A percentile compares a stretch with the other conserved stretches of the same genome.
phyloP scores from a whole-genome alignment of 257 asterid genomes.

The Plectranthus barbatus region DNA sequence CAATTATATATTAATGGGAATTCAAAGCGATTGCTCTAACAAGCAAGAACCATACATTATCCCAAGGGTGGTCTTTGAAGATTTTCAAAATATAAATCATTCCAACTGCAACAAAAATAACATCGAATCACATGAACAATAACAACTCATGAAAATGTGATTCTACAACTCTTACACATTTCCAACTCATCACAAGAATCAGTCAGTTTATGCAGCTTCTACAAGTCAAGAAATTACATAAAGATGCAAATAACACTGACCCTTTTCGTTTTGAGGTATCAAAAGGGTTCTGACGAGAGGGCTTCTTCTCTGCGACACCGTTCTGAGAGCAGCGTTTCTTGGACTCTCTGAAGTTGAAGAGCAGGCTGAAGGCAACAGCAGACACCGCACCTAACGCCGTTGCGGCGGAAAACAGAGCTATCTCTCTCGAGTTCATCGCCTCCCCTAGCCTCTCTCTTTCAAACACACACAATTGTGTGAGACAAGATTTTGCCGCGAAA shows the following conservation, averaged over 20 bases:
- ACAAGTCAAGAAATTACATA: neutral
- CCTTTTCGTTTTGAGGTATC: slow-evolving; percentile 73
- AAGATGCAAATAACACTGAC: slow-evolving; percentile 23
- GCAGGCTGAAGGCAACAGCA: slow-evolving; percentile 32
- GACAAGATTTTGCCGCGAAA: slow-evolving; percentile 22
- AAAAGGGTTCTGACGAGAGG: slow-evolving; percentile 45
- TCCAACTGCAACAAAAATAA: neutral
- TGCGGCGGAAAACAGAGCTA: slow-evolving; percentile 50
- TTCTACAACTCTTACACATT: neutral
- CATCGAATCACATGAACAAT: neutral
- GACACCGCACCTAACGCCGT: slow-evolving; percentile 56
- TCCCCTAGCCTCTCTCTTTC: neutral
- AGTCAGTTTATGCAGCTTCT: neutral
- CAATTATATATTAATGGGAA: neutral
- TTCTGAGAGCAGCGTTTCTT: slow-evolving; percentile 23
- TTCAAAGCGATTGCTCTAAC: neutral
- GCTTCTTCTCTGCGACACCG: slow-evolving; percentile 21
- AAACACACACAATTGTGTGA: slow-evolving; percentile 7
- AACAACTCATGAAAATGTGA: neutral
- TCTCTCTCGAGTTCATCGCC: slow-evolving; percentile 58
- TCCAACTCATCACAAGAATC: neutral
- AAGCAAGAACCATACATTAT: neutral
- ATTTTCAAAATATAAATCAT: neutral
- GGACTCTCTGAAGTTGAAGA: slow-evolving; percentile 26
- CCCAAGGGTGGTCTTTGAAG: neutral